Evolutionary conservation across 2,329 filamentous ascomycete species (phyloP).

Genomic region (Colletotrichum coccodes): DNA sequence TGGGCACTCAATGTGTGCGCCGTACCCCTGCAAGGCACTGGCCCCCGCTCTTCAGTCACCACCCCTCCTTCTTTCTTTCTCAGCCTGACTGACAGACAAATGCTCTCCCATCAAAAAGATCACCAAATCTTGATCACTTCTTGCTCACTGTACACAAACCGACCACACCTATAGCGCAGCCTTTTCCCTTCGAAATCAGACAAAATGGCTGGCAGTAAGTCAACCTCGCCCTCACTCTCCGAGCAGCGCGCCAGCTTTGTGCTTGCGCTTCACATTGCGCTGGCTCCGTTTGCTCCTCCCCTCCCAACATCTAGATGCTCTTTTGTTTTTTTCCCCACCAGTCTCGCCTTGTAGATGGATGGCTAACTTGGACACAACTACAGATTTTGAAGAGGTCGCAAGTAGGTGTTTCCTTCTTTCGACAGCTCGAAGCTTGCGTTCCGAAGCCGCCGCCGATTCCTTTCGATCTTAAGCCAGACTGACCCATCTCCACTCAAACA

Average conservation of each 20-base stretch:
- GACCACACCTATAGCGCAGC: not conserved
- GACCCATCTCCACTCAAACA: conserved; percentile 47
- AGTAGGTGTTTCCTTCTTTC: conserved; percentile 48
- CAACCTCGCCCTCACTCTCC: not conserved
- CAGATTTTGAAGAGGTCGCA: conserved; percentile 58
- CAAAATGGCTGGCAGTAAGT: conserved; percentile 32
- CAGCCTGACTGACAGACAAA: conserved; percentile 21
- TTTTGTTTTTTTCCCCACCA: not conserved
- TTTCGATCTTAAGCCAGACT: conserved; percentile 5
- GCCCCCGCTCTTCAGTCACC: conserved; percentile 2
- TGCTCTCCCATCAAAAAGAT: conserved; percentile 21
- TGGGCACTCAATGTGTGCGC: not conserved
- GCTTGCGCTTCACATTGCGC: not conserved
- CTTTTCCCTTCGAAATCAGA: conserved; percentile 9
- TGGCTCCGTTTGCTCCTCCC: not conserved
- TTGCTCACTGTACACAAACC: conserved; percentile 2
- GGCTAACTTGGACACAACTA: conserved; percentile 23
- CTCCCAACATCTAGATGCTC: not conserved
- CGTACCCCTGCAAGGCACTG: not conserved
- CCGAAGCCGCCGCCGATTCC: not conserved
- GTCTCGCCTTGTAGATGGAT: not conserved
- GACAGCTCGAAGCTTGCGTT: not conserved
- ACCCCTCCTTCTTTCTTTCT: conserved; percentile 22
- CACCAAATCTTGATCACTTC: conserved; percentile 3
- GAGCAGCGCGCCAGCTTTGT: not conserved